Percentiles rank a stretch among this genome's conserved stretches.
Conservation (phyloP, 2,329 filamentous ascomycete genomes). For the Fusarium sp. region DNA sequence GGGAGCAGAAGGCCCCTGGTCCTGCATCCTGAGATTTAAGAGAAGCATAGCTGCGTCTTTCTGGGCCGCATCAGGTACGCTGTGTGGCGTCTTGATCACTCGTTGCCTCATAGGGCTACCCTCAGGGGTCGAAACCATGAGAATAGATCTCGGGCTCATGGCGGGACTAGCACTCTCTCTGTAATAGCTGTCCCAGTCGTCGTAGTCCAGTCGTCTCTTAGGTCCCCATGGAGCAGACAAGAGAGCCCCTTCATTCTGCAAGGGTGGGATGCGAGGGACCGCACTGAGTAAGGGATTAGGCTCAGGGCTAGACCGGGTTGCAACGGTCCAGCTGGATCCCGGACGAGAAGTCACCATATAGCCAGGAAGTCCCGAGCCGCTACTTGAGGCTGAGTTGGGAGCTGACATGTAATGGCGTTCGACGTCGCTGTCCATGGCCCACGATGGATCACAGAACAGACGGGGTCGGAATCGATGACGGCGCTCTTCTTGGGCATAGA, state of each 20-base stretch:
- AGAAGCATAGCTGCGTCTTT: conserved; percentile 40
- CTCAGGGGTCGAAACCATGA: conserved; percentile 29
- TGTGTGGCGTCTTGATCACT: neutral
- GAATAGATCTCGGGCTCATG: conserved; percentile 17
- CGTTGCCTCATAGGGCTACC: conserved; percentile 23
- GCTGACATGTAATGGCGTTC: conserved; percentile 36
- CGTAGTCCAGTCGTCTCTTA: conserved; percentile 39
- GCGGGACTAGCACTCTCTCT: conserved; percentile 37
- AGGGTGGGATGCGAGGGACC: conserved; percentile 30
- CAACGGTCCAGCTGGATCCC: conserved; percentile 34
- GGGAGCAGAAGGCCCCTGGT: neutral
- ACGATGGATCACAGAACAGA: conserved; percentile 38
- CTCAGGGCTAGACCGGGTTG: conserved; percentile 27
- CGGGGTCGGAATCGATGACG: conserved; percentile 29
- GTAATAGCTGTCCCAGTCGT: conserved; percentile 27
- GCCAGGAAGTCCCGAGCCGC: conserved; percentile 39
- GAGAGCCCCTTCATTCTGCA: conserved; percentile 13
- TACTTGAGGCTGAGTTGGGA: conserved; percentile 44
- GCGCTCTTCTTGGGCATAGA: conserved; percentile 31
- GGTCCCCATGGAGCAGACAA: conserved; percentile 23
- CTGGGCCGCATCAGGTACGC: conserved; percentile 18
- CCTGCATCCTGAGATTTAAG: conserved; percentile 30
- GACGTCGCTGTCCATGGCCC: conserved; percentile 28
- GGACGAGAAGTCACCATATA: conserved; percentile 42
- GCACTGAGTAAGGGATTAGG: conserved; percentile 39